A percentile compares a stretch with the other conserved stretches of the same genome.
Evolutionary conservation across 805 yeast species (phyloP).

Genomic region (Ogataea salicorniae): DNA sequence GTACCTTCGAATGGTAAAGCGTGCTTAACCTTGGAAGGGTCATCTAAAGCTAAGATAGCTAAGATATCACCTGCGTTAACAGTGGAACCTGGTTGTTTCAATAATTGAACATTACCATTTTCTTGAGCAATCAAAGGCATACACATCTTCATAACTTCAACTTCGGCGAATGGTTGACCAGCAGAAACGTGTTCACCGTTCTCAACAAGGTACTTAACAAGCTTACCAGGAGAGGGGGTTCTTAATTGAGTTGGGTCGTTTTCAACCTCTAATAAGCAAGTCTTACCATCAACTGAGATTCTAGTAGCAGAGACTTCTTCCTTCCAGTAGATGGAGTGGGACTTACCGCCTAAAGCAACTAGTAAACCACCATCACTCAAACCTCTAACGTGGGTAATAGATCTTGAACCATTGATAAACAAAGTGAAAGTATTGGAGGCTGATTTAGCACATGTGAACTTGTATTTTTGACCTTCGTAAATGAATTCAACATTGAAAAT

Average conservation of each 20-base stretch:
- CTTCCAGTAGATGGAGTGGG: slow-evolving; percentile 95
- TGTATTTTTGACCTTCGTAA: slow-evolving; percentile 88
- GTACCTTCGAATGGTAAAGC: slow-evolving; percentile 95
- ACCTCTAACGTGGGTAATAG: slow-evolving; percentile 80
- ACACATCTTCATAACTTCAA: slow-evolving; percentile 99
- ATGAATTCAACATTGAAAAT: slow-evolving; percentile 92
- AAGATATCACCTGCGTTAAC: slow-evolving; percentile 94
- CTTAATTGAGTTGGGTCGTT: slow-evolving; percentile 98
- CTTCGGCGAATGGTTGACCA: slow-evolving; percentile 96
- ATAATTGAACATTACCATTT: slow-evolving; percentile 84
- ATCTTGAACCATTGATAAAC: slow-evolving; percentile 89
- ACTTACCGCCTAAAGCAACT: slow-evolving; percentile 82
- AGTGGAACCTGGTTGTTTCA: slow-evolving; percentile 98
- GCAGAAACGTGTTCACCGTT: slow-evolving; percentile 88
- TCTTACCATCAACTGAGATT: slow-evolving; percentile 89
- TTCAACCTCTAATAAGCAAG: slow-evolving; percentile 90
- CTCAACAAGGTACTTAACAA: slow-evolving; percentile 89
- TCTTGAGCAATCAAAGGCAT: slow-evolving; percentile 96
- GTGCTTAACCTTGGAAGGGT: slow-evolving; percentile 94
- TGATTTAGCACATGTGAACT: slow-evolving; percentile 93
- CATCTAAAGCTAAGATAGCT: slow-evolving; percentile 91
- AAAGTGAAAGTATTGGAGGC: slow-evolving; percentile 80
- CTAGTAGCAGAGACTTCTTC: slow-evolving; percentile 96
- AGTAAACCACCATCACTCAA: slow-evolving; percentile 93
- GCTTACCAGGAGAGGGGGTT: slow-evolving; percentile 98